Percentiles rank a stretch among this genome's conserved stretches.
Evolutionary conservation across 2,329 filamentous ascomycete genomes (phyloP).

Genomic region (Fonsecaea nubica): DNA sequence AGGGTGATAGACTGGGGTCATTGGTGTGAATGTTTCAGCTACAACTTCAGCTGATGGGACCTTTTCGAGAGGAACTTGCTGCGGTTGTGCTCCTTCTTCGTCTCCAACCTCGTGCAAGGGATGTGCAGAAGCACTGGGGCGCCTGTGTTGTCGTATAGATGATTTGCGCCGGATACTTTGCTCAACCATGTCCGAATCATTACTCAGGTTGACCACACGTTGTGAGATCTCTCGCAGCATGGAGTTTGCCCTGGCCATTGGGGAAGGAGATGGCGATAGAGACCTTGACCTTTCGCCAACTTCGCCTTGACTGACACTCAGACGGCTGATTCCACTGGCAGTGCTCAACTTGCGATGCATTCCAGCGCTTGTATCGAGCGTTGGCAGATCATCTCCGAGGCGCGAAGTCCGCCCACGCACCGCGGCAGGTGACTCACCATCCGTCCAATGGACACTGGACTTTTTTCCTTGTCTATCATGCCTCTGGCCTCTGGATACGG

Average conservation of each 20-base stretch:
- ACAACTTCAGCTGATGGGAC: constrained; percentile 42
- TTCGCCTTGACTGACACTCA: constrained; percentile 44
- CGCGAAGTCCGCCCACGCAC: constrained; percentile 51
- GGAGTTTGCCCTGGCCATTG: constrained; percentile 72
- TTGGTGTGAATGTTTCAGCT: constrained; percentile 27
- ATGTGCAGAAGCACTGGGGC: constrained; percentile 30
- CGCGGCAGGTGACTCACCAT: constrained; percentile 40
- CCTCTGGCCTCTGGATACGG: constrained; percentile 50
- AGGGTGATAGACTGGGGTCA: constrained; percentile 23
- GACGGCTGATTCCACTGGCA: constrained; percentile 57
- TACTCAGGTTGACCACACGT: constrained; percentile 95
- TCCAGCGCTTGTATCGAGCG: constrained; percentile 65
- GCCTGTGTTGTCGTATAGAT: constrained; percentile 33
- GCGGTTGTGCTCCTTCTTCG: constrained; percentile 29
- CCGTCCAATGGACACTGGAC: constrained; percentile 62
- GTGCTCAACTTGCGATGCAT: constrained; percentile 62
- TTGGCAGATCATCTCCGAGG: constrained; percentile 66
- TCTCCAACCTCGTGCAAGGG: constrained; percentile 20
- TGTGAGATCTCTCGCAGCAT: constrained; percentile 90
- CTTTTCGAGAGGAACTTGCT: constrained; percentile 48
- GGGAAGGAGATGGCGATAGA: constrained; percentile 68
- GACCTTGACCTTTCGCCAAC: constrained; percentile 62
- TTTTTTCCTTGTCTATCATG: constrained; percentile 58
- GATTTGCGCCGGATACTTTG: constrained; percentile 69
- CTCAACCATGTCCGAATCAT: constrained; percentile 84